phyloP scores from a whole-genome alignment of 1,284 basidiomycete genomes.

The Heterobasidion occidentale region DNA sequence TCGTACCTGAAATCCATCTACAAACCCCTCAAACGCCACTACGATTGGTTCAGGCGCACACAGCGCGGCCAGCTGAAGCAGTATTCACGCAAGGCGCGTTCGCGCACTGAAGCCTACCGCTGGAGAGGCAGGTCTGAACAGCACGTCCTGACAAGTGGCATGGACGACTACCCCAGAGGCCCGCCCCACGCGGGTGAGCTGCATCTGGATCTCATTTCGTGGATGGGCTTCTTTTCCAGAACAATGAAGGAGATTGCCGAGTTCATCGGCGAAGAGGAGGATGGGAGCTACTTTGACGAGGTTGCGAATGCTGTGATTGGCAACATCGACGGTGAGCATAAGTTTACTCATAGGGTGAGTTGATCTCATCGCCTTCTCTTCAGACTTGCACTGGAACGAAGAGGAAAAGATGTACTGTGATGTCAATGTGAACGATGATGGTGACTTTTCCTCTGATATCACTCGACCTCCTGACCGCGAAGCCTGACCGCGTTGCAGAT shows the following conservation, averaged over 20 bases:
- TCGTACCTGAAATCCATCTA: constrained; percentile 78
- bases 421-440: constrained; percentile 76
- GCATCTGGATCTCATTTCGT: constrained; percentile 87
- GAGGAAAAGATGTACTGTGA: constrained; percentile 91
- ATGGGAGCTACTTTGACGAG: constrained; percentile 65
- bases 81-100: constrained; percentile 75
- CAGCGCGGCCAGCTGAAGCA: constrained; percentile 91
- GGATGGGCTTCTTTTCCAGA: constrained; percentile 91
- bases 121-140: constrained; percentile 87
- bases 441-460: constrained; percentile 27
- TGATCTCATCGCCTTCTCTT: neutral
- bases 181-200: constrained; percentile 86
- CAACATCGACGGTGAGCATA: constrained; percentile 74
- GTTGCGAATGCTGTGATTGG: constrained; percentile 75
- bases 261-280: constrained; percentile 78
- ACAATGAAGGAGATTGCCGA: constrained; percentile 85
- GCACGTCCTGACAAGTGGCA: constrained; percentile 88
- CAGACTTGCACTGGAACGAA: constrained; percentile 92
- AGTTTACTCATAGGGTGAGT: no score
- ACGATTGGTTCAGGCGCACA: constrained; percentile 92
- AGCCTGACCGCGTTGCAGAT: constrained; percentile 38
- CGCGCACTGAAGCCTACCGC: constrained; percentile 84
- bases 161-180: constrained; percentile 92
- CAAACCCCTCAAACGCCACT: constrained; percentile 78
- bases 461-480: neutral